Evolutionary conservation across 2,329 filamentous ascomycete species (phyloP).

Genomic region (Cytospora chrysosperma): DNA sequence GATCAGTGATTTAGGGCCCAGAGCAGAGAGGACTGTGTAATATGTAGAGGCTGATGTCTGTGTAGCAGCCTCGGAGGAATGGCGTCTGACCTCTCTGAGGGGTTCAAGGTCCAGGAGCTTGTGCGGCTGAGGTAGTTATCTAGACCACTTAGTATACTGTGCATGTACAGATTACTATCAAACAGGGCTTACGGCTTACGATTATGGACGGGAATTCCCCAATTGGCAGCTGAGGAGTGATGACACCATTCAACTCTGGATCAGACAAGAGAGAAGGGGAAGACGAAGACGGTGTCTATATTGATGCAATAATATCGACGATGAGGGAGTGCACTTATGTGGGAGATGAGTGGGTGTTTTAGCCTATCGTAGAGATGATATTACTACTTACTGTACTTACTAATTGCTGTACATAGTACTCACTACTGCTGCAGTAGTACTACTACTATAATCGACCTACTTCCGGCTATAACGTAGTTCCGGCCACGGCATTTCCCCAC

Average conservation of each 20-base stretch:
- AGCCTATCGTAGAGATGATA: constrained; percentile 19
- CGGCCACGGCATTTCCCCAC: too few relatives aligned
- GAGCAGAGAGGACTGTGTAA: not conserved
- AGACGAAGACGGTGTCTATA: constrained; percentile 14
- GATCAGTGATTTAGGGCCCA: not conserved
- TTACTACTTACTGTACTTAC: constrained; percentile 1
- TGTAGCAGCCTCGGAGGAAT: not conserved
- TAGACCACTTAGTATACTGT: too few relatives aligned
- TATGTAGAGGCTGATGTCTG: not conserved
- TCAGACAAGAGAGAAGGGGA: constrained; percentile 12
- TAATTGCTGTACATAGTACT: too few relatives aligned
- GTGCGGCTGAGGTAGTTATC: not conserved
- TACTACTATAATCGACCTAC: not conserved
- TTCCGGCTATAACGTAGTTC: too few relatives aligned
- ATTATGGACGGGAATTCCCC: not conserved
- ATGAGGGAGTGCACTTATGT: constrained; percentile 19
- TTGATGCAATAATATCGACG: constrained; percentile 19
- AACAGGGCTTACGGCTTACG: not conserved
- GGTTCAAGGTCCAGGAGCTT: not conserved
- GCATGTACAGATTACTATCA: too few relatives aligned
- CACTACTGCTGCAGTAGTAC: too few relatives aligned
- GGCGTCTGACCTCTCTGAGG: not conserved
- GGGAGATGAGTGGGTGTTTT: not conserved
- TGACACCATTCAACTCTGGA: not conserved
- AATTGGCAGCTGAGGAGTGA: not conserved